Conservation (phyloP, 192 early-diverging fungal genomes). For the Coemansia sp. region DNA sequence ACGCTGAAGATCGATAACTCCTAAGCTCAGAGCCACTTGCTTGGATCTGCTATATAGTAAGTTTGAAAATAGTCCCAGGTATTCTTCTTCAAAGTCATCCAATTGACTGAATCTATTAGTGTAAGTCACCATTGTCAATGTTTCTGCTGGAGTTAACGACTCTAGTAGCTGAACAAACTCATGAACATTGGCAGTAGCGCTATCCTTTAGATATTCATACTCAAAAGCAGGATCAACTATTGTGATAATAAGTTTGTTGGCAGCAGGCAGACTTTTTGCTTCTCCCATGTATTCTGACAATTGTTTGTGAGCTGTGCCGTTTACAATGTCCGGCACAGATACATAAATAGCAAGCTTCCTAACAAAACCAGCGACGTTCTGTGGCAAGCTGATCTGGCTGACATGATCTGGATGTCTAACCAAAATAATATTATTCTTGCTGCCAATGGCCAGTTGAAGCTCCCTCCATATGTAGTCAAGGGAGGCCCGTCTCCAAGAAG, state of each 20-base stretch:
- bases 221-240: neutral
- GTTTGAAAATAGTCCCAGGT: too few species aligned
- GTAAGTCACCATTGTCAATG: neutral
- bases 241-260: neutral
- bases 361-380: neutral
- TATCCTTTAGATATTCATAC: neutral
- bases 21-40: neutral
- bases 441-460: neutral
- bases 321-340: neutral
- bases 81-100: too few species aligned
- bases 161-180: too few species aligned
- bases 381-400: neutral
- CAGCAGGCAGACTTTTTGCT: neutral
- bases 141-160: neutral
- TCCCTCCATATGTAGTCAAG: neutral
- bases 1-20: neutral
- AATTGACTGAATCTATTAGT: too few species aligned
- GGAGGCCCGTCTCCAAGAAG: neutral
- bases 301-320: neutral
- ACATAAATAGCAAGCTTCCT: neutral
- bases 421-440: neutral
- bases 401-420: neutral
- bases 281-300: neutral
- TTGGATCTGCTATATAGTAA: neutral
- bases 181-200: neutral